Evolutionary conservation across 2,329 filamentous ascomycete genomes (phyloP).

Genomic region (Fusarium drepaniforme): DNA sequence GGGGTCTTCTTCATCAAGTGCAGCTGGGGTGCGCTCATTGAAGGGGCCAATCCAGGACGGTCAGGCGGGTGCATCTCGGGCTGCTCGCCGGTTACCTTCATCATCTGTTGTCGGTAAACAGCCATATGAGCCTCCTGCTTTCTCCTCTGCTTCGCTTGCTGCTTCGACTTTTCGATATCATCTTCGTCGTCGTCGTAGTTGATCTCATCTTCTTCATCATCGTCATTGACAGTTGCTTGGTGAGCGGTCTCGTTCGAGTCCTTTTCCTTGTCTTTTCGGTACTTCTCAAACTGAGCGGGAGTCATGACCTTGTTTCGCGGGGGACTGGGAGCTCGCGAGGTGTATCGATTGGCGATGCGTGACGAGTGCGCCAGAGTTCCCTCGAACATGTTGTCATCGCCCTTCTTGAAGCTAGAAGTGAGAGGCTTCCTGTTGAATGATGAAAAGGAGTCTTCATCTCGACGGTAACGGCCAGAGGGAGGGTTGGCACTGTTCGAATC

Average conservation of each 20-base stretch:
- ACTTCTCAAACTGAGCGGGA: slow-evolving; percentile 86
- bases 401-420: slow-evolving; percentile 52
- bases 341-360: slow-evolving; percentile 52
- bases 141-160: slow-evolving; percentile 80
- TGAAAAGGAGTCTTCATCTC: slow-evolving; percentile 56
- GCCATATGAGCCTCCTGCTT: slow-evolving; percentile 93
- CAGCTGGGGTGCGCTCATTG: slow-evolving; percentile 74
- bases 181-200: slow-evolving; percentile 82
- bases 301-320: slow-evolving; percentile 87
- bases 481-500: slow-evolving; percentile 35
- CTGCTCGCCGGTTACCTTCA: slow-evolving; percentile 88
- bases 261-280: slow-evolving; percentile 79
- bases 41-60: slow-evolving; percentile 68
- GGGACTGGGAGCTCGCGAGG: slow-evolving; percentile 51
- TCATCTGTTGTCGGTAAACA: slow-evolving; percentile 94
- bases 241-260: slow-evolving; percentile 57
- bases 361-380: slow-evolving; percentile 55
- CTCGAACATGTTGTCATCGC: slow-evolving; percentile 70
- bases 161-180: slow-evolving; percentile 79
- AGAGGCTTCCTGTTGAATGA: slow-evolving; percentile 46
- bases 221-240: slow-evolving; percentile 63
- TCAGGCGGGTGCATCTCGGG: slow-evolving; percentile 51
- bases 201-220: slow-evolving; percentile 73
- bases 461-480: slow-evolving; percentile 48
- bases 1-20: slow-evolving; percentile 52